Evolutionary conservation across 1,284 basidiomycete species (phyloP).

Genomic region (Moesziomyces globuligerus): DNA sequence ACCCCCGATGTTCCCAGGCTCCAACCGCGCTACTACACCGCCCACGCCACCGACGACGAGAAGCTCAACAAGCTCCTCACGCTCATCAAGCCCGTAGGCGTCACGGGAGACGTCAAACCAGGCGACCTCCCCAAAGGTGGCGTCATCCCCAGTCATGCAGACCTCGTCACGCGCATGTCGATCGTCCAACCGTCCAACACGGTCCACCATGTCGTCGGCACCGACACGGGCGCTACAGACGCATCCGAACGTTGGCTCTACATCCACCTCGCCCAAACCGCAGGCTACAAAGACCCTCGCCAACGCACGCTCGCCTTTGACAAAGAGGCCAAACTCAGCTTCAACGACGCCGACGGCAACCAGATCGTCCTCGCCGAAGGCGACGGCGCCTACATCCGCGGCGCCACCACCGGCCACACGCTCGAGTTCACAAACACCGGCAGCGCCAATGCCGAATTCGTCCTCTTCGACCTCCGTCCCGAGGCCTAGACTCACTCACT

Average conservation of each 20-base stretch:
- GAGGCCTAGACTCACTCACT: conserved; percentile 10
- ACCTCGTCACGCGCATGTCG: conserved; percentile 41
- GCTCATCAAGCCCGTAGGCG: conserved; percentile 48
- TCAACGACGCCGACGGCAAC: conserved; percentile 70
- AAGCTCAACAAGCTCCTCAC: conserved; percentile 50
- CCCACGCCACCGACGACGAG: conserved; percentile 35
- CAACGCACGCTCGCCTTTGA: conserved; percentile 65
- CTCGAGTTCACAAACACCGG: conserved; percentile 27
- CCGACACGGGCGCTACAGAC: conserved; percentile 26
- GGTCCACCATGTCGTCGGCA: conserved; percentile 44
- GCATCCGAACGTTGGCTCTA: conserved; percentile 51
- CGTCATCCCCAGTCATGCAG: conserved; percentile 48
- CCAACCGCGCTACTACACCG: conserved; percentile 52
- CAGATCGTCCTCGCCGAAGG: conserved; percentile 67
- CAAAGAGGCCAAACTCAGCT: conserved; percentile 69
- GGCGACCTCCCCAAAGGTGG: conserved; percentile 41
- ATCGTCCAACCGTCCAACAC: conserved; percentile 35
- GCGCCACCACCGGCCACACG: conserved; percentile 25
- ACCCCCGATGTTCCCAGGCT: conserved; percentile 38
- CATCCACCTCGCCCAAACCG: conserved; percentile 52
- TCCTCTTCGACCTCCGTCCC: conserved; percentile 32
- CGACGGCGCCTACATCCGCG: conserved; percentile 48
- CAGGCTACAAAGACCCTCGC: conserved; percentile 57
- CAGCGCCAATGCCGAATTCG: conserved; percentile 38
- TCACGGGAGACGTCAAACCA: conserved; percentile 17